Percentiles rank a stretch among this genome's conserved stretches.
Evolutionary conservation across 2,329 filamentous ascomycete genomes (phyloP).

Genomic region (Alternaria infectoria): DNA sequence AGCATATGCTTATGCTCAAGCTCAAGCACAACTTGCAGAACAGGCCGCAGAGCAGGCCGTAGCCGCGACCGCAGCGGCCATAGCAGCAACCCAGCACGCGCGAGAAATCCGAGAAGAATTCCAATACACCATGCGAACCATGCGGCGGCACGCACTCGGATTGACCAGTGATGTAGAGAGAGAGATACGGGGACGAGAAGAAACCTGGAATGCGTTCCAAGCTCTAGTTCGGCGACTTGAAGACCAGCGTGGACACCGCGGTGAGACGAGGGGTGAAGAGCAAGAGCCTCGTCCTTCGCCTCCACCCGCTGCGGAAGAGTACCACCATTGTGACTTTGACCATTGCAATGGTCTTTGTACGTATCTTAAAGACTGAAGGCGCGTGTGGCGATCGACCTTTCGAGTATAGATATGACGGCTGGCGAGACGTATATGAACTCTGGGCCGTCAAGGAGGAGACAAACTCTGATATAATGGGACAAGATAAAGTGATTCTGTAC

Average conservation of each 20-base stretch:
- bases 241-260: neutral
- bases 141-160: neutral
- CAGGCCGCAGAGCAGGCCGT: neutral
- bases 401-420: neutral
- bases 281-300: neutral
- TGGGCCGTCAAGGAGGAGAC: neutral
- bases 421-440: neutral
- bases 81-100: neutral
- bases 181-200: neutral
- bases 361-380: neutral
- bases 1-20: neutral
- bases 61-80: neutral
- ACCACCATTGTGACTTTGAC: neutral
- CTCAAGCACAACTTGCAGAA: neutral
- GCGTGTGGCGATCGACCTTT: neutral
- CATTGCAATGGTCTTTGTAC: neutral
- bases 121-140: neutral
- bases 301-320: neutral
- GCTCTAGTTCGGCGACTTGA: neutral
- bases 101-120: neutral
- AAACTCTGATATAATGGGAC: neutral
- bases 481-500: neutral
- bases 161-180: neutral
- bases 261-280: neutral
- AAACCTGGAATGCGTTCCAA: neutral